Evolutionary conservation across 305 asterid species (phyloP), one percentile per base, ranked within the genome.

Genomic region (Fraxinus sp.): DNA sequence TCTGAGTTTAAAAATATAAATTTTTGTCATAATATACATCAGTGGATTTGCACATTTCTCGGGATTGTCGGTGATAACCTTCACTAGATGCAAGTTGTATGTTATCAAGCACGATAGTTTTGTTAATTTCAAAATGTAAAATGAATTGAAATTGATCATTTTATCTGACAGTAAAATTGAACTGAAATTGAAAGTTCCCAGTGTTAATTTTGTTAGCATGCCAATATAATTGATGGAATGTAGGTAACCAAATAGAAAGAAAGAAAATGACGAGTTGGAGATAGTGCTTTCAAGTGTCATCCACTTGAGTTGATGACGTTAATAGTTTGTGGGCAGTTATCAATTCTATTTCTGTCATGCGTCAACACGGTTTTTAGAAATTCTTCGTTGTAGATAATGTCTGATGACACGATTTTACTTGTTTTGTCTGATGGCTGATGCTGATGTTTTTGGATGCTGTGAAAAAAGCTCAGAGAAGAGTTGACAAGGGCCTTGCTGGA

Each of bases 391-490:
- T 76, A 18, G 76, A 81, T 81, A 57, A 9, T 75, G 70, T 86
- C 46, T 33, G 9, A 11, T 66, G 74, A 66, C 73, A 6, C 33
- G 30, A 24, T 9, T 66, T 66, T 66, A 66, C n/a, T 26, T 66
- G n/a, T 66, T 26, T 9, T 66, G 32, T 73, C 28, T 57, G 4
- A 57, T 49, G 75, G 37, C 13, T 74, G 55, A 76, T 85, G 46
- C 81, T 84, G 78, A 85, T 81, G 72, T 57, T 85, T 80, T 59
- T 71, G 46, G 73, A 36, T 85, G 81, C 72, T 70, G 89, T 83
- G 82, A 41, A 86, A 88, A 92, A 92, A 94, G 98, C 93, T 93
- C 92, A 93, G 97, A 78, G 98, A 93, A 89, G 97, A 93, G 91
- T 91, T 94, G 92, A 88, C 92, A 77, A 89, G 86, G 92, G 92